These are phyloP conservation scores for Globisporangium spiculum DNA, from an alignment of 352 stramenopile species.

Conservation along the genomic window DNA sequence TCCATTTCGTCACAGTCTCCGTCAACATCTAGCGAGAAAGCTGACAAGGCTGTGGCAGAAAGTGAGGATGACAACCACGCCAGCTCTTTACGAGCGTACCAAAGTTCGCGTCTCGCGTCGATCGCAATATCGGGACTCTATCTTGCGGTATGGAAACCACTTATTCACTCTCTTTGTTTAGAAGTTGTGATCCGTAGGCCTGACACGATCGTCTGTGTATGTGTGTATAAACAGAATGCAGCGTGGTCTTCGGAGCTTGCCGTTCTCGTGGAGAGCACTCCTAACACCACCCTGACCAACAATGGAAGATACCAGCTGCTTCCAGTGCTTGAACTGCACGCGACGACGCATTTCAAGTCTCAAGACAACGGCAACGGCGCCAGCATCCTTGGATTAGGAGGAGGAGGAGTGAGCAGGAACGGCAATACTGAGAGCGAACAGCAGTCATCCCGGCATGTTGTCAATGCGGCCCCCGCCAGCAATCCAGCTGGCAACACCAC, in stretches of 20 bases:
- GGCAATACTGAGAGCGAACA: conserved; percentile 11
- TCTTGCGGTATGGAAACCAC: conserved; percentile 38
- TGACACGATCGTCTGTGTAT: not conserved
- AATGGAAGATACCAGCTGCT: conserved; percentile 21
- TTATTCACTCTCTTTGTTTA: not conserved
- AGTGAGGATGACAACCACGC: not conserved
- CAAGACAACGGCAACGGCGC: not conserved
- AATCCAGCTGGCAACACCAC: not conserved
- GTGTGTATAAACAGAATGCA: conserved; percentile 27
- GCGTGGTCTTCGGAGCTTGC: conserved; percentile 27
- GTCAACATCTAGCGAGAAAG: not conserved
- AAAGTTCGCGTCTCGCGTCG: conserved; percentile 22
- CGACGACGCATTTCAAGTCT: conserved; percentile 30
- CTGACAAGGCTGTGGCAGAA: not conserved
- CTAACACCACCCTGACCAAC: not conserved
- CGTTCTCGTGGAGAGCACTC: conserved; percentile 10
- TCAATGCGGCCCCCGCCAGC: not conserved
- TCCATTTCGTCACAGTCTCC: not conserved
- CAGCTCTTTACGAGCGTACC: not conserved
- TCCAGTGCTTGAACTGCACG: conserved; percentile 24
- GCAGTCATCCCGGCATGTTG: not conserved
- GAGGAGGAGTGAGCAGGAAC: conserved; percentile 1
- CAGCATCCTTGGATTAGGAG: conserved; percentile 2
- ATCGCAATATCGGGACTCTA: conserved; percentile 37
- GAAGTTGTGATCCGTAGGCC: not conserved